Evolutionary conservation across 805 yeast genomes (phyloP).

Genomic region (Pichia sporocuriosa): DNA sequence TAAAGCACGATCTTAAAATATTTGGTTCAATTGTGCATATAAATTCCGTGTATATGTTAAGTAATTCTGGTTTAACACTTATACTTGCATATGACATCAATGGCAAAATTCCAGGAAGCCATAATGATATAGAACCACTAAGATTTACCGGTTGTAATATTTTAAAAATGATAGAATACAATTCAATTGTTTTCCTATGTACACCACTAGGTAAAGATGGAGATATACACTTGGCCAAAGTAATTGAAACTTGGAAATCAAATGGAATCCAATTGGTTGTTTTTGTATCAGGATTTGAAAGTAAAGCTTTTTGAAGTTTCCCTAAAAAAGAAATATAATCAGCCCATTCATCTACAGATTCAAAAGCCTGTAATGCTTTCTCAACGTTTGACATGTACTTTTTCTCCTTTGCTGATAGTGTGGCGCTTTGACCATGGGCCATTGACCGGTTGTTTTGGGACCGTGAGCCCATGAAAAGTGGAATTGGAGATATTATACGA

Average conservation of each 20-base stretch:
- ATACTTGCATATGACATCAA: slow-evolving; percentile 83
- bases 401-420: slow-evolving; percentile 55
- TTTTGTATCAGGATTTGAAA: slow-evolving; percentile 36
- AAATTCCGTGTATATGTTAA: slow-evolving; percentile 52
- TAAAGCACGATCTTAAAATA: slow-evolving; percentile 48
- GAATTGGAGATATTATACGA: slow-evolving; percentile 16
- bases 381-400: slow-evolving; percentile 63
- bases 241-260: slow-evolving; percentile 57
- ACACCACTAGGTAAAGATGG: slow-evolving; percentile 91
- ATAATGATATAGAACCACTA: slow-evolving; percentile 51
- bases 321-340: slow-evolving; percentile 89
- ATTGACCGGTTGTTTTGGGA: slow-evolving; percentile 8
- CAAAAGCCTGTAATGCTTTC: slow-evolving; percentile 68
- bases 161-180: slow-evolving; percentile 65
- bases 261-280: slow-evolving; percentile 56
- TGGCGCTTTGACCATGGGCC: slow-evolving; percentile 10
- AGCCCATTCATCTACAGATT: slow-evolving; percentile 92
- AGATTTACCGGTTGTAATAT: slow-evolving; percentile 51
- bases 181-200: slow-evolving; percentile 77
- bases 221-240: slow-evolving; percentile 72
- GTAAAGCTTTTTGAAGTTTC: slow-evolving; percentile 66
- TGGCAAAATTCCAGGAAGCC: slow-evolving; percentile 94
- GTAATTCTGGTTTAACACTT: slow-evolving; percentile 73
- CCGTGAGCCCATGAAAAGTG: slow-evolving; percentile 11
- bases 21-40: slow-evolving; percentile 46